Percentiles rank a stretch among this genome's conserved stretches.
Conservation (phyloP, 106 monocot species). For the Allium cepa region DNA sequence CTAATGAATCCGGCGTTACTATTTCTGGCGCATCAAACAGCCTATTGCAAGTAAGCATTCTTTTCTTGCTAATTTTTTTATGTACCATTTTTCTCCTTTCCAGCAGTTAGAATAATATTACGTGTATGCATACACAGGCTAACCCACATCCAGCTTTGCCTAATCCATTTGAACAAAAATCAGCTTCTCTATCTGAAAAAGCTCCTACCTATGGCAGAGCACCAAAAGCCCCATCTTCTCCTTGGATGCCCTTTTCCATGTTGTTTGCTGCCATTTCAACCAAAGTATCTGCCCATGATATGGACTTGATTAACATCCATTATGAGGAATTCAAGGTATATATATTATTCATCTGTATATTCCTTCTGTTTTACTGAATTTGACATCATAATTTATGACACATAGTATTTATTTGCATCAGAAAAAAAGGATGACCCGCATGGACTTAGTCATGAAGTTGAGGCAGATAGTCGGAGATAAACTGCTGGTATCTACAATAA, state of each 20-base stretch:
- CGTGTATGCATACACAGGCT: slow-evolving; percentile 1
- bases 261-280: slow-evolving; percentile 88
- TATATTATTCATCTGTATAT: neutral
- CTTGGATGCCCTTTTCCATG: slow-evolving; percentile 99
- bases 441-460: slow-evolving; percentile 74
- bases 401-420: slow-evolving; percentile 14
- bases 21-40: slow-evolving; percentile 27
- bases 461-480: slow-evolving; percentile 80
- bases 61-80: neutral
- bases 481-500: slow-evolving; percentile 77
- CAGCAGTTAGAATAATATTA: neutral
- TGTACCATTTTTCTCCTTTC: neutral
- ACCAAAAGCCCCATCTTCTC: slow-evolving; percentile 44
- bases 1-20: slow-evolving; percentile 28
- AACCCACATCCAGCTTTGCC: slow-evolving; percentile 10
- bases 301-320: slow-evolving; percentile 62
- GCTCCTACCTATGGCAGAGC: slow-evolving; percentile 17
- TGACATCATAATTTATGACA: neutral
- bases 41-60: slow-evolving; percentile 21
- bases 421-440: slow-evolving; percentile 58
- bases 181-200: neutral
- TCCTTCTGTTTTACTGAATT: neutral
- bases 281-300: slow-evolving; percentile 65
- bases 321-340: slow-evolving; percentile 89
- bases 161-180: slow-evolving; percentile 2